Base-by-base conservation (phyloP, 805 yeast genomes). In the Saturnispora sekii region DNA sequence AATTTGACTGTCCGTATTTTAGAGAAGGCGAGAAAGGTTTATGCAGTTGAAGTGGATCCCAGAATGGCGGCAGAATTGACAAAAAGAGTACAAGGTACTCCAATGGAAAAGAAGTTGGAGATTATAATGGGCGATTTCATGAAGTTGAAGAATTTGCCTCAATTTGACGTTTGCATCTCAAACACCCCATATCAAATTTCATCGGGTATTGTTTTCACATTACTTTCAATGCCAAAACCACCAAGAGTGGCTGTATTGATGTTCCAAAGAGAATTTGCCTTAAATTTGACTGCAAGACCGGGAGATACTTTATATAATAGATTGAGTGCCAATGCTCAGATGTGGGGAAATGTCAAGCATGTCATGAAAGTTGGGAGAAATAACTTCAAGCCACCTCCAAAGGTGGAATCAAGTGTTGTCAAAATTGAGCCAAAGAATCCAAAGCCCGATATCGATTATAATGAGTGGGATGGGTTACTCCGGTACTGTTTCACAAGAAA, bases 271-370 rank as follows among this genome's bases (percentile, higher is more conserved):
- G 98, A 93, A 61, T 93, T 93, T 59, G 98, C 98, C 2, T 64
- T 93, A 66, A 81, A 97, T 57, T 69, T 93, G 45, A 70, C 93
- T 43, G 98, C 98, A 1, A 77, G 95, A 54, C 97, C 98, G 0
- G 98, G 98, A n/a, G 97, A 93, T 55, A 64, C 86, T 1, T 69
- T 93, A 34, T 93, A 90, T 68, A 88, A 96, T 64, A 76, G 98
- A 58, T 72, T 93, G 44, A 83, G 95, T 30, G 97, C 96, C 29
- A 93, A 93, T 59, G 97, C 93, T 1, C 98, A 93, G 60, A 90
- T 93, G 97, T 93, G 97, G 97, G 96, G 97, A n/a, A 86, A 86
- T 52, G 97, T 93, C 12, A 88, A 95, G 7, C 98, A 93, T 62
- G 85, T 93, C 44, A 93, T 93, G 98, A 93, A 93, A 65, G 98